Base-by-base conservation (phyloP, 305 asterid species). In the Salvia sclarea region DNA sequence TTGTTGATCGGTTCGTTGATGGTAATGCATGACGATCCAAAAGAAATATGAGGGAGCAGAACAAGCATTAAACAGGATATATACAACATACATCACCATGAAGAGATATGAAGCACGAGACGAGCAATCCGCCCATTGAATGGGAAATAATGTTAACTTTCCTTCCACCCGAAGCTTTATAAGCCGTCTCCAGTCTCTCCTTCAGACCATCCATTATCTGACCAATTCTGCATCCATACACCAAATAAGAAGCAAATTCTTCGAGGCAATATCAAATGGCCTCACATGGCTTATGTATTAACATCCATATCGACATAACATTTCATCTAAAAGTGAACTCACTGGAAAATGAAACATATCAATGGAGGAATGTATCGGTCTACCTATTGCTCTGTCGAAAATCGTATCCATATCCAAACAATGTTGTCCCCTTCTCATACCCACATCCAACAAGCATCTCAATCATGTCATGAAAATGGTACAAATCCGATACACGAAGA, bases 301-400 rank as follows among this genome's bases (percentile, higher is more conserved):
- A 69, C 12, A 49, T 49, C 28, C 12, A 48, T 12, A 58, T 5
- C 4, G 3, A 31, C 43, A 16, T 25, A n/a, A 53, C 22, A 73
- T 9, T 40, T 24, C 28, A 30, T 41, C 6, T 28, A 30, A 3
- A 14, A 13, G 20, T 1, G 5, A 61, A 24, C 8, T 21, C 13
- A 28, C 30, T 13, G 66, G 33, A 70, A 61, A 28, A 58, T 16
- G 69, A 45, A 33, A 45, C 54, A 63, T 38, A 57, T 43, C 31
- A 33, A 12, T 8, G 35, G 9, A 58, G 18, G 25, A 55, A 49
- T 52, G 14, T 40, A 17, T 75, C 40, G 30, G 31, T 60, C 53
- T 78, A 94, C 99, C 99, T 88, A 76, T 83, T 89, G 84, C 99
- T 94, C 68, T 94, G 99, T 63, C 99, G 97, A 66, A 94, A 91